Evolutionary conservation across 352 stramenopile species (phyloP), one percentile per base, ranked within the genome.

Genomic region (Phytophthora citricola): DNA sequence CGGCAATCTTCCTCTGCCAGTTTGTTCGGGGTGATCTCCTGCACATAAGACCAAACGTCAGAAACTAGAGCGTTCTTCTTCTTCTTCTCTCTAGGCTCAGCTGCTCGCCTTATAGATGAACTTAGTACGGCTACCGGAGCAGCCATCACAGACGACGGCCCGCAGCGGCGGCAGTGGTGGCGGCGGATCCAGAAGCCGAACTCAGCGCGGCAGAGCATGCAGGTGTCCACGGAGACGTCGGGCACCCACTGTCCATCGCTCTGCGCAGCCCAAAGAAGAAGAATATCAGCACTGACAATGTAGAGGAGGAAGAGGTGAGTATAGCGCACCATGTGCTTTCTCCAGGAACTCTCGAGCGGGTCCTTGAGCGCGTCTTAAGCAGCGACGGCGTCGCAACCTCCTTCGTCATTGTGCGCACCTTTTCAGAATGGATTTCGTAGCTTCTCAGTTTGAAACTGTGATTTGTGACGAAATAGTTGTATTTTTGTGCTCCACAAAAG

Each of bases 161-260:
- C 90, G 36, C 90, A 97, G n/a, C 85, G 85, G 5, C 90, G 87
- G 62, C 90, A 97, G 66, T 97, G 90, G 73, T 97, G 90, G 63
- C 91, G 90, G 29, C 90, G 86, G 57, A 84, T 92, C 85, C 87
- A 93, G 57, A 93, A 94, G 32, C 78, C 80, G 57, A 97, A 97
- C 59, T 95, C 89, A 32, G 58, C 55, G 50, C 87, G 83, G 70
- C 90, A 97, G 29, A 92, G 69, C 85, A 96, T 94, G 76, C 90
- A 97, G 24, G 79, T 63, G 58, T 70, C 74, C 43, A 91, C 87
- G 0, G 83, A 90, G 26, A 94, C 76, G 57, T 97, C 90, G 8
- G 82, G 83, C 26, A 94, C 85, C 90, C 90, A 97, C 46, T 94
- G 85, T 0, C 87, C 86, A 53, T 94, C 86, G 62, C 80, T 85